Percentiles rank a stretch among this genome's conserved stretches.
Evolutionary conservation across 345 rosid species (phyloP).

Genomic region (Gossypium mustelinum): DNA sequence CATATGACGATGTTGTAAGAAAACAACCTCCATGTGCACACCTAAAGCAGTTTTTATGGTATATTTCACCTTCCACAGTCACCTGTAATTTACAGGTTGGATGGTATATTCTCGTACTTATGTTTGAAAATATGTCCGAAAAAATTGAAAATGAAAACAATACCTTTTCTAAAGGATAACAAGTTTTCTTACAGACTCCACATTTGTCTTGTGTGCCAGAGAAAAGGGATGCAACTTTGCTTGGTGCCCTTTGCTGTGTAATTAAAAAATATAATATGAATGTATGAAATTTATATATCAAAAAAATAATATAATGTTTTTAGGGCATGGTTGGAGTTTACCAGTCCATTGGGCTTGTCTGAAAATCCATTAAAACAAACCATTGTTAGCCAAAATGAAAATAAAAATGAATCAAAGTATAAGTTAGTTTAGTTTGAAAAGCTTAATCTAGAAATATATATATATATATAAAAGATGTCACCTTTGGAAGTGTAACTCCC

Average conservation of each 20-base stretch:
- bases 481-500: constrained; percentile 46
- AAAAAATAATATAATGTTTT: neutral
- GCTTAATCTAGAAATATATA: no score
- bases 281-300: no score
- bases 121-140: no score
- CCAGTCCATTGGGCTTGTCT: constrained; percentile 15
- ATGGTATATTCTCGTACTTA: no score
- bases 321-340: neutral
- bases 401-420: no score
- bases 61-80: constrained; percentile 77
- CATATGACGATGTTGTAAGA: constrained; percentile 71
- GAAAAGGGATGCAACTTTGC: constrained; percentile 68
- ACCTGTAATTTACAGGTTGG: constrained; percentile 32
- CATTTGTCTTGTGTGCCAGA: constrained; percentile 86
- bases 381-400: neutral
- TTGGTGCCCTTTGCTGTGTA: constrained; percentile 60
- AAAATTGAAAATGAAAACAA: no score
- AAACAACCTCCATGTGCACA: constrained; percentile 79
- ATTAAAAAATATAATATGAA: neutral
- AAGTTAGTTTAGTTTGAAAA: no score
- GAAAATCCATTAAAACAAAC: neutral
- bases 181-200: constrained; percentile 64
- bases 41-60: constrained; percentile 84
- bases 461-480: neutral
- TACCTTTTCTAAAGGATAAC: constrained; percentile 84